Base-by-base conservation (phyloP, 1,284 basidiomycete genomes). In the Leucoagaricus sp. region DNA sequence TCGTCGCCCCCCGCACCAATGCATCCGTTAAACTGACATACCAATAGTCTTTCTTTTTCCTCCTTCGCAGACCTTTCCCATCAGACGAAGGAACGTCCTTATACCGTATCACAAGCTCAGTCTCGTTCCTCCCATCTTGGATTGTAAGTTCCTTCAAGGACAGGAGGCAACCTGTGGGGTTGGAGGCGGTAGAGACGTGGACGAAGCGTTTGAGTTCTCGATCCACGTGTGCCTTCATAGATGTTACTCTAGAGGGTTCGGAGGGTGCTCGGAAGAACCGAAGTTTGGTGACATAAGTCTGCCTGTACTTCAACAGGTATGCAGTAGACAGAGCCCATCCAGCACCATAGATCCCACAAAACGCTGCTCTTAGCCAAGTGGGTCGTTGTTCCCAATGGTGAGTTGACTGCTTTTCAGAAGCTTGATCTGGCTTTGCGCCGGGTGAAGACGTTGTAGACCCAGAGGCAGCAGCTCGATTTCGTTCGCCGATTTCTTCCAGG, bases 401-500 rank as follows among this genome's bases (percentile, higher is more conserved):
- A 6, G 54, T 26, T 13, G n/a, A n/a, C 49, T 36, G 6, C 15
- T 55, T 21, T 9, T 34, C 23, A n/a, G n/a, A n/a, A n/a, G n/a
- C n/a, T n/a, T 23, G 3, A 6, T 49, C 21, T 36, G 2, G n/a
- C 13, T 56, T 33, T 21, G 23, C 4, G 2, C 44, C 40, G n/a
- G 28, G 38, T 38, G 29, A 19, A 3, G 47, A 26, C 26, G 38
- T n/a, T 12, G 28, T 17, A 28, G 42, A 7, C 4, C n/a, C 29
- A 29, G 46, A 19, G 17, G 59, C 23, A 2, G 19, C 17, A 41
- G 21, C 19, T 52, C 40, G 48, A 25, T 58, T 53, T 42, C 59
- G 59, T 19, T 61, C 61, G 1, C 54, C 58, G 9, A 62, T 49
- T 9, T 46, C 58, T 55, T 67, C 60, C 15, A 62, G 55, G 47